A percentile compares a stretch with the other conserved stretches of the same genome.
Conservation (phyloP, 73 alveolate genomes). For the Paramecium sexaurelia region DNA sequence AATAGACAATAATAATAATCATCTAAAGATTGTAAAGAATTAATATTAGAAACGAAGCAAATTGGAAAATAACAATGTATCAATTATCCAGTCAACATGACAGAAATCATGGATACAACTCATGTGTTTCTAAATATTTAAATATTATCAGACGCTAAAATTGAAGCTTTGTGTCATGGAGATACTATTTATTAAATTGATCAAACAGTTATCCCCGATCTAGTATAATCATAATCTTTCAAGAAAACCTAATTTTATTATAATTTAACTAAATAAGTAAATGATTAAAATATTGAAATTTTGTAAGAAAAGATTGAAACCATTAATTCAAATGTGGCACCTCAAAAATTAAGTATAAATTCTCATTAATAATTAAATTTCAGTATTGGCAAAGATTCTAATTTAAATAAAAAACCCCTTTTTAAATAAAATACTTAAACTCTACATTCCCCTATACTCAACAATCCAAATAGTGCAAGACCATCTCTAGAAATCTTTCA, state of each 20-base stretch:
- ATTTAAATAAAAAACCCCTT: neutral
- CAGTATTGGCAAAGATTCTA: neutral
- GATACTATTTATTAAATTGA: conserved; percentile 33
- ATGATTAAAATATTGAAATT: neutral
- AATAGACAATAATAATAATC: neutral
- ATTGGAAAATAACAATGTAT: neutral
- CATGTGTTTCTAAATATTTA: conserved; percentile 23
- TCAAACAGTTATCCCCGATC: neutral
- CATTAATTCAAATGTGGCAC: neutral
- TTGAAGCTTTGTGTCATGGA: conserved; percentile 29
- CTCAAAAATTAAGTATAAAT: conserved; percentile 20
- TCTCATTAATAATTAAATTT: neutral
- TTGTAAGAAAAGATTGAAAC: neutral
- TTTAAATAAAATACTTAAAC: neutral
- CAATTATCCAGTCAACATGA: conserved; percentile 1
- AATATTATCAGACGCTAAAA: neutral
- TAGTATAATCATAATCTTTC: neutral
- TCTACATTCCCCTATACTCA: neutral
- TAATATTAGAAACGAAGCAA: neutral
- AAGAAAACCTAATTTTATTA: neutral
- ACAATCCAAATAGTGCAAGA: neutral
- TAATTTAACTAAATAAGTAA: neutral
- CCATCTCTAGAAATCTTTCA: neutral
- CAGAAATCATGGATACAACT: conserved; percentile 8
- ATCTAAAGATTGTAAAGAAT: neutral